phyloP scores from a whole-genome alignment of 176 grass and related monocot species.

The Elymus sibiricus region DNA sequence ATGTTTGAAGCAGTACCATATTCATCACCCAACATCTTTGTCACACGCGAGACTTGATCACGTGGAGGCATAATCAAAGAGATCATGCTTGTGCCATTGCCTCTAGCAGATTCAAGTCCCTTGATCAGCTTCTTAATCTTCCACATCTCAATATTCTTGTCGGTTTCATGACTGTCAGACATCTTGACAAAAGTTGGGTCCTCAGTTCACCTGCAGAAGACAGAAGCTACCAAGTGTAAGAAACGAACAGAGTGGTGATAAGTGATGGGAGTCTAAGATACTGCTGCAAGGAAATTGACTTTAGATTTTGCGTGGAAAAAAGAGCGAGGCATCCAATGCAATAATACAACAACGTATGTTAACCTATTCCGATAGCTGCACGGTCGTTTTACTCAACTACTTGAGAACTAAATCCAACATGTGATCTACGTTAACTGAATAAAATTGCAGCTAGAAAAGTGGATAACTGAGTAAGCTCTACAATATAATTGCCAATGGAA shows the following conservation, averaged over 20 bases:
- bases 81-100: conserved; percentile 84
- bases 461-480: background rate
- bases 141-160: conserved; percentile 88
- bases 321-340: background rate
- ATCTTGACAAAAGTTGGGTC: conserved; percentile 38
- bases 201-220: conserved; percentile 27
- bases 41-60: conserved; percentile 66
- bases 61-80: conserved; percentile 76
- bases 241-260: background rate
- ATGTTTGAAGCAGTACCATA: conserved; percentile 80
- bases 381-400: background rate
- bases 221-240: background rate
- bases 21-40: conserved; percentile 81
- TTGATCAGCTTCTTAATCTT: conserved; percentile 84
- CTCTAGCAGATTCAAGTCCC: conserved; percentile 65
- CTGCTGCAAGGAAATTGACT: background rate
- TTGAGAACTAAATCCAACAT: background rate
- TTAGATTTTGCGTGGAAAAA: background rate
- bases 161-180: conserved; percentile 66
- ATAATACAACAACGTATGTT: background rate
- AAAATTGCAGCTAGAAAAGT: background rate
- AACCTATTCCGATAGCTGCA: background rate
- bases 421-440: background rate
- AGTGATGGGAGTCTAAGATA: background rate
- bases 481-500: background rate